Evolutionary conservation across 176 grass and related monocot genomes (phyloP).

Genomic region (Ampelocalamus luodianensis): DNA sequence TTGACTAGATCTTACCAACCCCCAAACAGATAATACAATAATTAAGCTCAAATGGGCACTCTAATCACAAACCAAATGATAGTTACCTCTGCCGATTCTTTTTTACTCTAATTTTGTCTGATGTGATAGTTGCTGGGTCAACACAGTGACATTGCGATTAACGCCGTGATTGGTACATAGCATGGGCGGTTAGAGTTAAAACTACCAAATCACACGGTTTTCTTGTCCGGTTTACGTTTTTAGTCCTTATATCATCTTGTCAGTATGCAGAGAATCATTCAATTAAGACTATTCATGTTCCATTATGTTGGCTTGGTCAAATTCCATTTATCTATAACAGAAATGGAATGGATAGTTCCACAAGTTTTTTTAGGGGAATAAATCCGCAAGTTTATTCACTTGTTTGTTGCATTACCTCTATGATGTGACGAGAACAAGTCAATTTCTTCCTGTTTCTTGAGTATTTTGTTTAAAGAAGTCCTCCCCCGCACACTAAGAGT

Average conservation of each 20-base stretch:
- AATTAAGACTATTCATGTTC: neutral
- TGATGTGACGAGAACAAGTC: neutral
- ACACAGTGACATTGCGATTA: conserved; percentile 7
- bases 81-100: neutral
- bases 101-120: neutral
- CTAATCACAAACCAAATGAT: conserved; percentile 16
- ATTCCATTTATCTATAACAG: neutral
- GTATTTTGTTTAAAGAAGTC: neutral
- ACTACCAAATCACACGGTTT: conserved; percentile 34
- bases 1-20: conserved; percentile 13
- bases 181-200: neutral
- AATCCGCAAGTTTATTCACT: neutral
- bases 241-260: neutral
- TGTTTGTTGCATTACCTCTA: neutral
- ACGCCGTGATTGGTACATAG: neutral
- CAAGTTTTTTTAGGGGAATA: neutral
- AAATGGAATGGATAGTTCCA: neutral
- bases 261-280: conserved; percentile 36
- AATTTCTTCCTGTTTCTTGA: neutral
- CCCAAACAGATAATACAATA: neutral
- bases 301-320: conserved; percentile 6
- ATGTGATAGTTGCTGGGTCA: conserved; percentile 44
- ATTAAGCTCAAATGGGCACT: neutral
- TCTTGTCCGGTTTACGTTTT: neutral
- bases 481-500: neutral